phyloP scores from a whole-genome alignment of 495 filamentous ascomycete species.

The Trichodelitschia bisporula region DNA sequence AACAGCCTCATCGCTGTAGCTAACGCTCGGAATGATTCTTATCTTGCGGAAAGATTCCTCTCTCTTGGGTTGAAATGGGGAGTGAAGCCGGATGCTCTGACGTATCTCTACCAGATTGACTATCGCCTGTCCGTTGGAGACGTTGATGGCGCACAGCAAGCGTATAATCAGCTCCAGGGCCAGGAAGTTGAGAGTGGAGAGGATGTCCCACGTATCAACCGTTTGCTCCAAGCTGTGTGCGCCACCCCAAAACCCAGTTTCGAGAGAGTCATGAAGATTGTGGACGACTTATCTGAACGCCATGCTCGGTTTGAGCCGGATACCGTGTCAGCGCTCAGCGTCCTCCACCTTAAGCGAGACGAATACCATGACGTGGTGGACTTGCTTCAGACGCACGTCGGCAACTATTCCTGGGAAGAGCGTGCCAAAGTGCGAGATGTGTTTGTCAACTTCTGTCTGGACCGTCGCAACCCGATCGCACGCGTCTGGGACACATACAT shows the following conservation, averaged over 20 bases:
- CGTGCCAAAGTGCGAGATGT: conserved; percentile 34
- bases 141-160: conserved; percentile 34
- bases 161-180: conserved; percentile 28
- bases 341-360: conserved; percentile 43
- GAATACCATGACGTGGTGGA: conserved; percentile 53
- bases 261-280: conserved; percentile 43
- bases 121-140: conserved; percentile 47
- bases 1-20: conserved; percentile 54
- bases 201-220: conserved; percentile 42
- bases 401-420: conserved; percentile 36
- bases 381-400: conserved; percentile 41
- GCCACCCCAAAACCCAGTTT: conserved; percentile 23
- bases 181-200: conserved; percentile 24
- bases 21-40: conserved; percentile 39
- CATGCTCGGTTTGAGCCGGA: conserved; percentile 36
- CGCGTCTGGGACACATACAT: conserved; percentile 62
- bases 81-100: conserved; percentile 36
- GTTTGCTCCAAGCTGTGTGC: conserved; percentile 53
- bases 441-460: conserved; percentile 39
- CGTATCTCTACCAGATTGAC: conserved; percentile 47
- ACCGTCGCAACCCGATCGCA: conserved; percentile 30
- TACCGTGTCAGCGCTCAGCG: conserved; percentile 45
- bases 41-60: conserved; percentile 48
- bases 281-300: conserved; percentile 50
- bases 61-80: conserved; percentile 32